phyloP scores from a whole-genome alignment of 2,329 filamentous ascomycete genomes.

The Paraphoma sp. region DNA sequence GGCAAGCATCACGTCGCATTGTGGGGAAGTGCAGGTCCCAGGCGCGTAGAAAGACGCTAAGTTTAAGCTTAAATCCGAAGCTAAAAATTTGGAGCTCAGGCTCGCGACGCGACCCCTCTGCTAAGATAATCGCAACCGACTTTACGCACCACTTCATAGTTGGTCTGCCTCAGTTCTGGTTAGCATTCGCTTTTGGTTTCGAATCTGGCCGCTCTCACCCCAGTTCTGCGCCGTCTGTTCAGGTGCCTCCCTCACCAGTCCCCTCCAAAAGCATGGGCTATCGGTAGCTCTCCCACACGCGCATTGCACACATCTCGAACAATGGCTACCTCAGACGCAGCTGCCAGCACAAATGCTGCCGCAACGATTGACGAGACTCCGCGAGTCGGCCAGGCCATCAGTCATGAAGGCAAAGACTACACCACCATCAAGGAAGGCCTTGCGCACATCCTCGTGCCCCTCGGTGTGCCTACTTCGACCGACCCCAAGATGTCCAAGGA shows the following conservation, averaged over 20 bases:
- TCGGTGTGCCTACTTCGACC: conserved; percentile 55
- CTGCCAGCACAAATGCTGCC: conserved; percentile 16
- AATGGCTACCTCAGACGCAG: conserved; percentile 22
- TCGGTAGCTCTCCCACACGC: conserved; percentile 32
- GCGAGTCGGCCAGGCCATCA: conserved; percentile 38
- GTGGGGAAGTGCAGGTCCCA: neutral
- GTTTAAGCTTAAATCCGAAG: conserved; percentile 36
- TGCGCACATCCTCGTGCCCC: conserved; percentile 71
- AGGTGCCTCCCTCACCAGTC: conserved; percentile 17
- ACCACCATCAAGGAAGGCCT: conserved; percentile 70
- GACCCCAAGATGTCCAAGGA: conserved; percentile 56
- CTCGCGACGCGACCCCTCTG: conserved; percentile 13
- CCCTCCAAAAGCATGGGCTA: conserved; percentile 29
- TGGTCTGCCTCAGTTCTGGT: neutral
- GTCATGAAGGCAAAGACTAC: conserved; percentile 61
- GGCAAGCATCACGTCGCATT: neutral
- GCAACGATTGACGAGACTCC: conserved; percentile 37
- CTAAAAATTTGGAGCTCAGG: conserved; percentile 32
- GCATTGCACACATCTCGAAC: conserved; percentile 20
- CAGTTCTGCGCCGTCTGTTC: conserved; percentile 25
- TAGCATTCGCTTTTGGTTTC: no score
- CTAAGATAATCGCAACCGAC: neutral
- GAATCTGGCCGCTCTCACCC: conserved; percentile 28
- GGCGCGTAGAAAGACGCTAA: conserved; percentile 27
- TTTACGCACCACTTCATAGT: neutral